Conservation (phyloP, 345 rosid species). For the Pistacia vera region DNA sequence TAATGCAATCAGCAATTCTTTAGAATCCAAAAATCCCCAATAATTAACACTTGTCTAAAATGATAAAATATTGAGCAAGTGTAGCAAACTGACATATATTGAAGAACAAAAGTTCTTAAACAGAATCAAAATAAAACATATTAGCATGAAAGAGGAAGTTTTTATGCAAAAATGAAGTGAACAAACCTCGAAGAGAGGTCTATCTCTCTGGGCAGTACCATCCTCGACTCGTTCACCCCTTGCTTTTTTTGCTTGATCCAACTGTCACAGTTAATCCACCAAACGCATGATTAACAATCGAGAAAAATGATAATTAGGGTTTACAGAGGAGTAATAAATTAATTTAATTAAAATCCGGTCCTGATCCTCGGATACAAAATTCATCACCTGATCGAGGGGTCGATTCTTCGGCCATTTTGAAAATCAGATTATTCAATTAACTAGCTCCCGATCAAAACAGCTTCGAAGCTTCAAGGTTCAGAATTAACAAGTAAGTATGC, state of each 20-base stretch:
- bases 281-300: neutral
- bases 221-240: constrained; percentile 95
- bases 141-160: neutral
- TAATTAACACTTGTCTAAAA: neutral
- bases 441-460: neutral
- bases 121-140: neutral
- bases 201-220: constrained; percentile 93
- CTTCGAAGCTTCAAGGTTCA: neutral
- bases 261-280: constrained; percentile 40
- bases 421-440: neutral
- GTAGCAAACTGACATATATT: neutral
- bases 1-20: neutral
- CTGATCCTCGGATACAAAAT: constrained; percentile 92
- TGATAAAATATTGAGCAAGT: neutral
- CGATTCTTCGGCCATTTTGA: constrained; percentile 70
- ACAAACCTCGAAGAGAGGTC: constrained; percentile 79
- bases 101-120: neutral
- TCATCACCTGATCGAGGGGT: constrained; percentile 67
- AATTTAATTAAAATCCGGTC: constrained; percentile 18
- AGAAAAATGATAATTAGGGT: neutral
- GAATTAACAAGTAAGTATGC: too few relatives aligned
- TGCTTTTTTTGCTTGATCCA: constrained; percentile 78
- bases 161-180: neutral
- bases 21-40: neutral
- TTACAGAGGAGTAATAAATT: neutral